Evolutionary conservation across 1,284 basidiomycete species (phyloP).

Genomic region (Cutaneotrichosporon sp.): DNA sequence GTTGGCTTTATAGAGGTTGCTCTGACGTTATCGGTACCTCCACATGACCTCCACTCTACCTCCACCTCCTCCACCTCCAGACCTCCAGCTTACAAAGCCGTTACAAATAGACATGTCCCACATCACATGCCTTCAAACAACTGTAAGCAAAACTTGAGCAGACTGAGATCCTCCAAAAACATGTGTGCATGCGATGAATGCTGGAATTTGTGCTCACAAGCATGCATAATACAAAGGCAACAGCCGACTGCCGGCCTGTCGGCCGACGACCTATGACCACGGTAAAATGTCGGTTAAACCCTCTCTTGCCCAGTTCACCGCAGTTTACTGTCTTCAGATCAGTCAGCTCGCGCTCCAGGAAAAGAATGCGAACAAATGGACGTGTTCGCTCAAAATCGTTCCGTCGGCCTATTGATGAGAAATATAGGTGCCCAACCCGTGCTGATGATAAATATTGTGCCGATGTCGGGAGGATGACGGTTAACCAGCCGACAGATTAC

Average conservation of each 20-base stretch:
- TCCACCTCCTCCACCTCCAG: conserved; percentile 5
- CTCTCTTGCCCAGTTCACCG: not conserved
- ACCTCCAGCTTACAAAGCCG: not conserved
- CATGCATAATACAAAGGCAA: not conserved
- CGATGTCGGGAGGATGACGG: not conserved
- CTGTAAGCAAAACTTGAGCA: not conserved
- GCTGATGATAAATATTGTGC: not conserved
- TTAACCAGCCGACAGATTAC: not conserved
- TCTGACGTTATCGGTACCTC: not conserved
- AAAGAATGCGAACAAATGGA: too few species aligned
- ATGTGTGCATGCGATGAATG: not conserved
- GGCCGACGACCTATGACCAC: not conserved
- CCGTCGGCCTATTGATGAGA: not conserved
- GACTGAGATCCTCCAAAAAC: not conserved
- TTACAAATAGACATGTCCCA: not conserved
- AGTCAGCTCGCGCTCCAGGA: too few species aligned
- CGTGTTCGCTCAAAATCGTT: not conserved
- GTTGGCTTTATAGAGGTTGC: not conserved
- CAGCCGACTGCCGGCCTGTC: not conserved
- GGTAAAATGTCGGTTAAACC: not conserved
- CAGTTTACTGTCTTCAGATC: too few species aligned
- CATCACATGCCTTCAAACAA: not conserved
- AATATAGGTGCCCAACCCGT: too few species aligned
- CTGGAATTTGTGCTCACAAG: not conserved
- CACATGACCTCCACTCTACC: conserved; percentile 7